Evolutionary conservation across 2,329 filamentous ascomycete species (phyloP), one percentile per base, ranked within the genome.

Genomic region (Epichloe sylvatica): DNA sequence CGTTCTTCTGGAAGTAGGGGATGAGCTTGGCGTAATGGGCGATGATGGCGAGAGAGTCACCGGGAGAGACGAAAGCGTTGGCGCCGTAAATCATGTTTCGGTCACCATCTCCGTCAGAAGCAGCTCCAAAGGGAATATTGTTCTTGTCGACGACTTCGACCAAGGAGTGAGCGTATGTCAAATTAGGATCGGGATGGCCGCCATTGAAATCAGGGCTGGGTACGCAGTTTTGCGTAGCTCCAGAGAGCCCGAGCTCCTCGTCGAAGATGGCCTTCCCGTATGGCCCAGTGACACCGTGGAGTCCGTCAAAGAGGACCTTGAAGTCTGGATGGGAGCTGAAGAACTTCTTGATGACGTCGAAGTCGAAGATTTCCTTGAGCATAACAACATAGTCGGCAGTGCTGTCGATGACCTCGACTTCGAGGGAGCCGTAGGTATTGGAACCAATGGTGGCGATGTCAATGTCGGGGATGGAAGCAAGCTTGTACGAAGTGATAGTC

Each of bases 31-130:
- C 89, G 67, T 98, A 84, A 75, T 98, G 92, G 45, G 92, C 89
- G 63, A 98, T 98, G 66, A 98, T 98, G 63, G 92, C 92, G 61
- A 98, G 76, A 62, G 88, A 95, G 75, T 98, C 92, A 64, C 92
- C 92, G 7, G 92, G 92, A 7, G 91, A 97, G 54, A 98, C 92
- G 64, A 98, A 98, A 42, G 85, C 82, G 62, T 94, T 91, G 57
- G 91, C 90, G 55, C 92, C 92, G 71, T 98, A 98, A 64, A 98
- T 98, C 92, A 98, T 98, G 81, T 98, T 98, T 60, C 92, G 86
- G 75, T 98, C 92, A 62, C 92, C 92, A 61, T 98, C 92, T 59
- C 92, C 92, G 59, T 98, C 92, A 55, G 87, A 94, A 45, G 92
- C 92, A 52, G 92, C 92, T 63, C 92, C 92, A 61, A 98, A 98